Evolutionary conservation across 805 yeast genomes (phyloP), one percentile per base, ranked within the genome.

Genomic region (Metschnikowia gruessii): DNA sequence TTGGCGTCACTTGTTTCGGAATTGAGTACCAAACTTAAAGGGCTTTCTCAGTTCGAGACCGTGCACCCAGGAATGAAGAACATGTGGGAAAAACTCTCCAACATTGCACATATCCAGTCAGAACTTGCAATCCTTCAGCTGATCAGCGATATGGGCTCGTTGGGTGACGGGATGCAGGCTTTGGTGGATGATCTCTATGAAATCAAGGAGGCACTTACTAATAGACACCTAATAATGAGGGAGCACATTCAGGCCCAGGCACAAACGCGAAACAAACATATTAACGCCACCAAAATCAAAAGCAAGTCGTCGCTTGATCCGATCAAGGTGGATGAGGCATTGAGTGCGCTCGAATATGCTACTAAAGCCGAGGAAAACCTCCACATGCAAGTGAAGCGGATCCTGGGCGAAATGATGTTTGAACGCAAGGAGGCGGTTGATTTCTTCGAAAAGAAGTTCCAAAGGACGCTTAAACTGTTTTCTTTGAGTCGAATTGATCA

Each of bases 161-260:
- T 92, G 30, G 90, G 87, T 1, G 97, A 92, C 56, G 85, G 85
- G 1, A 62, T 89, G 13, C 80, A 75, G 46, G 71, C 78, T 56
- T 69, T 89, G 24, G 70, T 81, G 3, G 78, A 79, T 50, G 97
- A 91, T 56, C 84, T 94, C 13, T 94, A 84, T 63, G 83, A 85
- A 48, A 85, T 91, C 47, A 94, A 94, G 64, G 99, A 94, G 66
- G 85, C 96, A 0, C 71, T 94, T 45, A 94, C 99, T 0, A 91
- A 92, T 66, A 76, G 99, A 49, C 96, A 94, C 63, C 72, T 94
- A 47, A 68, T 92, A 32, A 94, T 94, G 96, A 77, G 97, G 44
- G 99, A 94, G 54, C 71, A 89, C 42, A 59, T 79, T 28, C 85
- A 80, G 59, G 91, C 97, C 1, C 95, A 91, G 63, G 80, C 82